Conservation (phyloP, 1,284 basidiomycete genomes). For the Cutaneotrichosporon dermatis region DNA sequence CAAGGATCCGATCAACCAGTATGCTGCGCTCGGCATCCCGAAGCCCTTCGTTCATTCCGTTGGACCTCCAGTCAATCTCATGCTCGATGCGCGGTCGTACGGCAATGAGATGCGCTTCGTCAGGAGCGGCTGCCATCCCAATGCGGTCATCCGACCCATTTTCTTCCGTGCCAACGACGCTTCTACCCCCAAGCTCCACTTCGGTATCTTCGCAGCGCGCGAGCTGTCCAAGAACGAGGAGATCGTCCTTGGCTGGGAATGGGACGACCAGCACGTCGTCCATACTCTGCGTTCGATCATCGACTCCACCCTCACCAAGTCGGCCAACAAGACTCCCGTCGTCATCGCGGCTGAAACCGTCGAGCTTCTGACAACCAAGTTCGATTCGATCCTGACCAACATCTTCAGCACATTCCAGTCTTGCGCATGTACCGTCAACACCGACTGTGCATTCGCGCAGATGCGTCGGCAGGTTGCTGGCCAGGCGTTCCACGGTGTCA, state of each 20-base stretch:
- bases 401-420: conserved; percentile 69
- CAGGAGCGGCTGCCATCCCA: conserved; percentile 80
- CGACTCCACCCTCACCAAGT: conserved; percentile 26
- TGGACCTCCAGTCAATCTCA: conserved; percentile 72
- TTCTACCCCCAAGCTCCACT: conserved; percentile 55
- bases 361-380: conserved; percentile 54
- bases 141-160: conserved; percentile 76
- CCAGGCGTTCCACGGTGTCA: conserved; percentile 20
- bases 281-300: conserved; percentile 58
- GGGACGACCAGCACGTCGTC: conserved; percentile 87
- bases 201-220: conserved; percentile 79
- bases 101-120: conserved; percentile 72
- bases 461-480: conserved; percentile 59
- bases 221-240: conserved; percentile 79
- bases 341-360: conserved; percentile 18
- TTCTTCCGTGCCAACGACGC: conserved; percentile 46
- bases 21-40: conserved; percentile 52
- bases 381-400: conserved; percentile 66
- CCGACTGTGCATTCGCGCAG: conserved; percentile 63
- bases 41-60: conserved; percentile 72
- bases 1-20: conserved; percentile 55
- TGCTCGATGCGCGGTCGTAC: conserved; percentile 75
- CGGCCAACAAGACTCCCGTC: conserved; percentile 23
- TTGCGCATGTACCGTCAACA: conserved; percentile 66
- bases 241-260: conserved; percentile 89